phyloP scores from a whole-genome alignment of 75 land plant genomes.

The Gnetum montanum region DNA sequence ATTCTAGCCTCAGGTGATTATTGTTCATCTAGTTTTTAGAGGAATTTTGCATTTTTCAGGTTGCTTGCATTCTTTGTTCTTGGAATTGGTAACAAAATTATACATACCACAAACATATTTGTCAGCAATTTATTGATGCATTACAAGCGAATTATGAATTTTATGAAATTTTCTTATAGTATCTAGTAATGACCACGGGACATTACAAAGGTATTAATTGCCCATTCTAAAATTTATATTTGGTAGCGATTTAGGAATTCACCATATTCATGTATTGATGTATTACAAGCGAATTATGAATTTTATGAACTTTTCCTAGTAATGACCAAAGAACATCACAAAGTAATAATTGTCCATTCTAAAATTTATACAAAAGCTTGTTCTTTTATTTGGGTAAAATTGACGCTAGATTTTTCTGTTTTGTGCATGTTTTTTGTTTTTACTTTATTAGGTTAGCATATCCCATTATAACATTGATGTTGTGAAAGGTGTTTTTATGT shows the following conservation, averaged over 20 bases:
- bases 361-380: not conserved
- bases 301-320: not conserved
- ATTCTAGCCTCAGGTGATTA: constrained; percentile 10
- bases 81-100: too few species aligned
- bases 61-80: too few species aligned
- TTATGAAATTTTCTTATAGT: not conserved
- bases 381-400: too few species aligned
- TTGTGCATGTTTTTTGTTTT: too few species aligned
- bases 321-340: not conserved
- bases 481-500: too few species aligned
- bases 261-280: not conserved
- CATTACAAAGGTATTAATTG: not conserved
- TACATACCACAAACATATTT: too few species aligned
- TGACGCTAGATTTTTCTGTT: too few species aligned
- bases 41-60: too few species aligned
- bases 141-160: not conserved
- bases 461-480: too few species aligned
- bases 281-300: not conserved
- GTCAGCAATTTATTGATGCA: not conserved
- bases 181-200: not conserved
- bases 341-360: not conserved
- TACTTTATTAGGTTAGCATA: too few species aligned
- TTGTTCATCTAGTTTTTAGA: too few species aligned
- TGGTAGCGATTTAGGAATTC: too few species aligned
- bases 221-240: not conserved